A percentile compares a stretch with the other conserved stretches of the same genome.
These are phyloP conservation scores for Acanthamoeba healyi DNA, from an alignment of 208 protist genomes.

Conservation along the genomic window DNA sequence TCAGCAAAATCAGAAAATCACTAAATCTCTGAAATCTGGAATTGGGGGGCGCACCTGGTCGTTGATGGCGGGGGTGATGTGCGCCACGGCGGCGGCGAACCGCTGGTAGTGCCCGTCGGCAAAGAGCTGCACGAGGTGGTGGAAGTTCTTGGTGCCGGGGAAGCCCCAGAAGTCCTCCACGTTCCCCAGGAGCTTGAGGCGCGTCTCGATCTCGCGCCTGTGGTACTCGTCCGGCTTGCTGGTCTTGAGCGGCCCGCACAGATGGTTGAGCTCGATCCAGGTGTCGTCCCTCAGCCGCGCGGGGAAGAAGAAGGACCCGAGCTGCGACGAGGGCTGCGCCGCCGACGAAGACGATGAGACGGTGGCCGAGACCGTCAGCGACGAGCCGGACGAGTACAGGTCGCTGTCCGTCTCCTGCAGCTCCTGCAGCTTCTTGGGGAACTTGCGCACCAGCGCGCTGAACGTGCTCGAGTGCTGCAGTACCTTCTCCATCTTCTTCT, in stretches of 20 bases:
- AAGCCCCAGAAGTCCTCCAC: constrained; percentile 60
- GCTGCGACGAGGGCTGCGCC: neutral
- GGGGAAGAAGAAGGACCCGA: constrained; percentile 62
- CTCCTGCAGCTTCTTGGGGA: constrained; percentile 3
- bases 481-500: constrained; percentile 32
- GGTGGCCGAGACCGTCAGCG: no score
- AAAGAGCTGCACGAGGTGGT: constrained; percentile 12
- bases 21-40: neutral
- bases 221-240: neutral
- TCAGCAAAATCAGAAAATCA: neutral
- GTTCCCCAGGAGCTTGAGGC: neutral
- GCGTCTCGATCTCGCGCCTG: constrained; percentile 11
- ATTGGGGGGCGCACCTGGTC: neutral
- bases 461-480: constrained; percentile 19
- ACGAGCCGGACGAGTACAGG: no score
- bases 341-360: neutral
- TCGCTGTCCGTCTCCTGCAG: neutral
- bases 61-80: constrained; percentile 28
- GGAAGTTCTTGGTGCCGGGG: constrained; percentile 4
- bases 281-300: constrained; percentile 48
- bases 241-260: constrained; percentile 9
- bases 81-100: neutral
- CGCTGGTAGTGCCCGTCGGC: constrained; percentile 38
- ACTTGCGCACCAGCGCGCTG: constrained; percentile 39
- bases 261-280: constrained; percentile 45